A percentile compares a stretch with the other conserved stretches of the same genome.
Conservation (phyloP, 805 yeast species). For the Candida boidinii region DNA sequence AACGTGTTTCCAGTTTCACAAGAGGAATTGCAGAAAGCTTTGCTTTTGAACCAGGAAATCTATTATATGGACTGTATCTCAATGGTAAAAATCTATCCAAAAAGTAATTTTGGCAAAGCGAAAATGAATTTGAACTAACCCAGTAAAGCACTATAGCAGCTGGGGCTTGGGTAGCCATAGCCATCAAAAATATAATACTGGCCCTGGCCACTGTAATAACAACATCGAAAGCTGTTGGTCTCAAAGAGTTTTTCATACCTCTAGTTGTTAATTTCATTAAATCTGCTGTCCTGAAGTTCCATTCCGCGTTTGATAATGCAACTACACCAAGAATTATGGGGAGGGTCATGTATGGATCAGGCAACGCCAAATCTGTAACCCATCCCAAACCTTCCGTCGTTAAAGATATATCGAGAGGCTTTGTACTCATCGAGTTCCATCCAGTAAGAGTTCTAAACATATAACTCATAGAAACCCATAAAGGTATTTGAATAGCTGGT, state of each 20-base stretch:
- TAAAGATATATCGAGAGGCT: constrained; percentile 41
- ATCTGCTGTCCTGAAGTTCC: constrained; percentile 62
- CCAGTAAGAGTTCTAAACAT: constrained; percentile 74
- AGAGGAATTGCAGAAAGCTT: constrained; percentile 9
- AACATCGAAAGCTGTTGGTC: constrained; percentile 56
- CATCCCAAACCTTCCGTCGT: constrained; percentile 50
- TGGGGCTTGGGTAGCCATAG: constrained; percentile 80
- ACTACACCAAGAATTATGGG: constrained; percentile 68
- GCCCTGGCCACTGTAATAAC: constrained; percentile 65
- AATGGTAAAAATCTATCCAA: constrained; percentile 63
- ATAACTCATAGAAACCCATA: constrained; percentile 75
- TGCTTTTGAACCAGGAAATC: constrained; percentile 8
- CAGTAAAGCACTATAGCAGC: constrained; percentile 78
- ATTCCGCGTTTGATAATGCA: constrained; percentile 73
- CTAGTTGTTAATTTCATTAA: constrained; percentile 33
- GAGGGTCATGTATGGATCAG: constrained; percentile 54
- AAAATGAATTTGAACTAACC: constrained; percentile 77
- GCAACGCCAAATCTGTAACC: constrained; percentile 47
- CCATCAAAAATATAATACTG: constrained; percentile 74
- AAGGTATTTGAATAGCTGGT: constrained; percentile 78
- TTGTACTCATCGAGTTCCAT: constrained; percentile 33
- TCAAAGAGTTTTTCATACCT: constrained; percentile 31
- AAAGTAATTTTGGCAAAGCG: constrained; percentile 65
- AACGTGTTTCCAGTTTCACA: constrained; percentile 6
- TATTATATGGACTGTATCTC: constrained; percentile 34